Percentiles rank a stretch among this genome's conserved stretches.
Conservation (phyloP, 768 basidiomycete genomes). For the Nidularia sp. region DNA sequence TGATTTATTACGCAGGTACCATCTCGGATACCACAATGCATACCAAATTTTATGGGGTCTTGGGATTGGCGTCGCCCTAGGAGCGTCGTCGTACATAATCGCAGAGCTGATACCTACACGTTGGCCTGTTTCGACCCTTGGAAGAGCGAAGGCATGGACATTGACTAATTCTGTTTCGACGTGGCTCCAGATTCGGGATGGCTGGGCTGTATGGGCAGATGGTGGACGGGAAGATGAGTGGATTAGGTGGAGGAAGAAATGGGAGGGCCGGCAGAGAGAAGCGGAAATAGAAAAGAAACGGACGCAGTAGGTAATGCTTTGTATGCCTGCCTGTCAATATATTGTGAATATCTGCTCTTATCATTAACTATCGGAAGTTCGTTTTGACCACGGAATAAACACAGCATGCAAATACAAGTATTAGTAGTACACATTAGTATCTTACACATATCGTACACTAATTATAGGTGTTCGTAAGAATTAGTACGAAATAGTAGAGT, state of each 20-base stretch:
- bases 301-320: too few species aligned
- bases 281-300: constrained; percentile 12
- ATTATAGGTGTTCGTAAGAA: too few species aligned
- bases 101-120: constrained; percentile 55
- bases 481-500: too few species aligned
- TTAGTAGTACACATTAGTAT: too few species aligned
- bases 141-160: constrained; percentile 41
- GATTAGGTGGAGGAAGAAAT: constrained; percentile 57
- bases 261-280: constrained; percentile 35
- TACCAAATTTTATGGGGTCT: constrained; percentile 75
- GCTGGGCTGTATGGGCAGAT: constrained; percentile 79
- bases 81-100: constrained; percentile 47
- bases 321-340: too few species aligned
- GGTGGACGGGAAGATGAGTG: constrained; percentile 75
- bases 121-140: constrained; percentile 51
- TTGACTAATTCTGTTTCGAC: constrained; percentile 51
- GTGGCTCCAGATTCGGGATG: constrained; percentile 75
- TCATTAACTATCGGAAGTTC: too few species aligned
- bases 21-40: constrained; percentile 72
- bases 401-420: too few species aligned
- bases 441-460: too few species aligned
- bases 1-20: constrained; percentile 37
- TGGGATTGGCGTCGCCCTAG: constrained; percentile 55
- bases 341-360: too few species aligned
- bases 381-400: too few species aligned